Evolutionary conservation across 2,329 filamentous ascomycete species (phyloP).

Genomic region (Geosmithia putterillii): DNA sequence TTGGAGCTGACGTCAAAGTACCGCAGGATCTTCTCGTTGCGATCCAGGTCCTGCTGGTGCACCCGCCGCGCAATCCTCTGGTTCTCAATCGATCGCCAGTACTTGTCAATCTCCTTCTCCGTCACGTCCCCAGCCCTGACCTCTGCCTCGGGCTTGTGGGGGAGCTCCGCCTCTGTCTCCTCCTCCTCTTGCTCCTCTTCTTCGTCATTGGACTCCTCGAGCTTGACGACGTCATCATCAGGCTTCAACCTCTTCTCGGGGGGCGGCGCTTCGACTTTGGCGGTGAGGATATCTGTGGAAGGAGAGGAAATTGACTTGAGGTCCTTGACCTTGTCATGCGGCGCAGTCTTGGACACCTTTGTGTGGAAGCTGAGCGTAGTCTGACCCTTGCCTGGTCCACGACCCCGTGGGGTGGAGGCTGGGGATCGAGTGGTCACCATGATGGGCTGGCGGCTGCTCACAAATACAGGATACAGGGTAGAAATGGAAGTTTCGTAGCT

Average conservation of each 20-base stretch:
- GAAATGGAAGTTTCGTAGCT: too few species aligned
- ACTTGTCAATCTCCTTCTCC: constrained; percentile 57
- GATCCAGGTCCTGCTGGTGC: constrained; percentile 61
- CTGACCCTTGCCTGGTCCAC: constrained; percentile 30
- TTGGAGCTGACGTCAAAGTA: constrained; percentile 89
- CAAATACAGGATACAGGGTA: too few species aligned
- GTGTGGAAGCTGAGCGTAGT: constrained; percentile 46
- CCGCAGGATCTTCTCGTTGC: constrained; percentile 75
- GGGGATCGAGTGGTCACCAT: constrained; percentile 42
- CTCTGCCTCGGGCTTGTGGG: constrained; percentile 26
- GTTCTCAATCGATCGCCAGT: constrained; percentile 65
- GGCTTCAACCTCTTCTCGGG: too few species aligned
- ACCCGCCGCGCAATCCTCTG: constrained; percentile 57
- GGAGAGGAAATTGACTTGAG: too few species aligned
- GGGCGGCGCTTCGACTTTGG: constrained; percentile 3
- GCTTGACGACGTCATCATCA: constrained; percentile 5
- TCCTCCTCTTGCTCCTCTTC: constrained; percentile 11
- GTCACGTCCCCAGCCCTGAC: constrained; percentile 50
- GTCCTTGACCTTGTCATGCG: constrained; percentile 27
- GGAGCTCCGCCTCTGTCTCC: constrained; percentile 5
- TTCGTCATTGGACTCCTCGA: constrained; percentile 4
- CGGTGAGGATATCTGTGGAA: not conserved
- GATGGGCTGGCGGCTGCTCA: not conserved
- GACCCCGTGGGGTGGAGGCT: constrained; percentile 18
- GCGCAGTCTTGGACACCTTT: constrained; percentile 40